A percentile compares a stretch with the other conserved stretches of the same genome.
phyloP scores from a whole-genome alignment of 202 grass and related monocot genomes.

The Bolboschoenoplectus hybrid region DNA sequence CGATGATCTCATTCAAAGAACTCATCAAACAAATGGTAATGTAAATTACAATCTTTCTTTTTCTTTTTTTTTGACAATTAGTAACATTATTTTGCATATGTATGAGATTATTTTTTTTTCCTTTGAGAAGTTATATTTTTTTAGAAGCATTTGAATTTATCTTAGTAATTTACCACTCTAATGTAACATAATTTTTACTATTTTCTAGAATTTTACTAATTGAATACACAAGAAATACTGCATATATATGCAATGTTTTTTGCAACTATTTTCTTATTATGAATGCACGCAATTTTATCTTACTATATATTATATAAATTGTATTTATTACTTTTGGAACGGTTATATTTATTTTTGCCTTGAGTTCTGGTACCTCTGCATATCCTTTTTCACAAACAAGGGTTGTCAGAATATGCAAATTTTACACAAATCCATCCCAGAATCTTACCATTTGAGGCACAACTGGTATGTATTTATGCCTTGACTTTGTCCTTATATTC shows the following conservation, averaged over 20 bases:
- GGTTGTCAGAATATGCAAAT: constrained; percentile 23
- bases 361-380: neutral
- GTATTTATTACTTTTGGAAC: neutral
- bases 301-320: neutral
- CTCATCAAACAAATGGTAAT: constrained; percentile 40
- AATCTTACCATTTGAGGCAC: constrained; percentile 29
- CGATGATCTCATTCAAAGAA: constrained; percentile 63
- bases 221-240: neutral
- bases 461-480: constrained; percentile 2
- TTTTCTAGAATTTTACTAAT: neutral
- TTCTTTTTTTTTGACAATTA: neutral
- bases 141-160: neutral
- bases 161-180: neutral
- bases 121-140: neutral
- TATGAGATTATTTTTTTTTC: neutral
- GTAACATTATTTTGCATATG: neutral
- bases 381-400: neutral
- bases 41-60: neutral
- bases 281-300: neutral
- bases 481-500: constrained; percentile 26
- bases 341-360: neutral
- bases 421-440: neutral
- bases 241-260: neutral
- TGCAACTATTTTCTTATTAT: no score
- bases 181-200: neutral